Base-by-base conservation (phyloP, 768 basidiomycete genomes). In the Roridomyces roridus region DNA sequence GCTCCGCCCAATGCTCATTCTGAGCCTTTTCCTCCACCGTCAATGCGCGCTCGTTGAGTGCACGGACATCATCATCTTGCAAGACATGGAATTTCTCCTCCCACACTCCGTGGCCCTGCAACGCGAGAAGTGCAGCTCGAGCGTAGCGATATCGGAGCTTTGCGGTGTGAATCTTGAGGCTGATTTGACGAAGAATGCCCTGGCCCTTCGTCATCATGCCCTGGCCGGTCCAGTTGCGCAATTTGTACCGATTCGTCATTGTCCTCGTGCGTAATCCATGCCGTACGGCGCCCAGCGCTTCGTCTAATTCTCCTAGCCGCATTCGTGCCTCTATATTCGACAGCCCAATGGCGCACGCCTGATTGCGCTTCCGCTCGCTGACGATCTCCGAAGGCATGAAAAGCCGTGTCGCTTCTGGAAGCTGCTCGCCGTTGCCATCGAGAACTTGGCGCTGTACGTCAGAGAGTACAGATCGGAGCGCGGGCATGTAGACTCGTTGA, bases 361-460 rank as follows among this genome's bases (percentile, higher is more conserved):
- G 37, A 1, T 9, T 4, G 4, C 48, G 48, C 12, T 25, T 5
- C 8, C 8, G 14, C 24, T 6, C 25, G 25, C 20, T 10, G 15
- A 4, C 11, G 12, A 49, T 11, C 25, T 41, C 48, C 6, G 48
- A 50, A 0, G 48, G 48, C 48, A 50, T 50, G 48, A 50, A 50
- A 1, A 50, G 37, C 24, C 37, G 48, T 18, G 25, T 50, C 5
- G 37, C 48, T 18, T 50, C 48, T 0, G 48, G 20, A 8, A 5
- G 5, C 48, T 50, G 37, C 17, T 40, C 48, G 15, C 48, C 39
- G 5, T 40, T 24, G 12, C 48, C 39, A 17, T 50, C 48, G 24
- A 39, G 34, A 15, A 51, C 14, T 17, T 42, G 49, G 39, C 14
- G 20, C 28, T 51, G 39, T 2, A 3, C 2, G 18, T 31, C 40